Conservation (phyloP, 2,329 filamentous ascomycete genomes). For the Achaetomium macrosporum region DNA sequence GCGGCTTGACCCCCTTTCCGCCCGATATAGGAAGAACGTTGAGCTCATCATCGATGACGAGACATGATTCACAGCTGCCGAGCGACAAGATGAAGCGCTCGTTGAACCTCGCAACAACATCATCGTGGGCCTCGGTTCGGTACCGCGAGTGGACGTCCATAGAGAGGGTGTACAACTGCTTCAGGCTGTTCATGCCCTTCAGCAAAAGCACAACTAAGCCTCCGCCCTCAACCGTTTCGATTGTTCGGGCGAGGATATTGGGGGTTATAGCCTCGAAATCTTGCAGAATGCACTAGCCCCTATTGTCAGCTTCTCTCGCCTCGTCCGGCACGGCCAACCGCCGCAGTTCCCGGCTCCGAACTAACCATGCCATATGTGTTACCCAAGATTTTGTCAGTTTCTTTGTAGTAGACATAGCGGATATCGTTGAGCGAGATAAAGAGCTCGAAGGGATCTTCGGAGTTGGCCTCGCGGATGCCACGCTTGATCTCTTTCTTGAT, state of each 20-base stretch:
- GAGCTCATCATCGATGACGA: constrained; percentile 95
- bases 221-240: constrained; percentile 96
- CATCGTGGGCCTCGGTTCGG: constrained; percentile 89
- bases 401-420: constrained; percentile 98
- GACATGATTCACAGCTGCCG: constrained; percentile 87
- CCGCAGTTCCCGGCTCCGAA: background rate
- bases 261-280: constrained; percentile 97
- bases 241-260: constrained; percentile 89
- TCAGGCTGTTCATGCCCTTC: constrained; percentile 95
- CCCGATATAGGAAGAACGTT: constrained; percentile 97
- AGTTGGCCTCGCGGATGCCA: constrained; percentile 85
- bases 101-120: constrained; percentile 94
- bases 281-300: constrained; percentile 69
- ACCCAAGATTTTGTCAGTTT: constrained; percentile 96
- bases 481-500: constrained; percentile 98
- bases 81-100: constrained; percentile 94
- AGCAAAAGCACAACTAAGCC: constrained; percentile 84
- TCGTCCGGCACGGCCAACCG: background rate
- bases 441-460: constrained; percentile 92
- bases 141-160: constrained; percentile 99
- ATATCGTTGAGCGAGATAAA: constrained; percentile 96
- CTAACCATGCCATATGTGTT: constrained; percentile 86
- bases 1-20: constrained; percentile 77
- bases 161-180: constrained; percentile 91
- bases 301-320: constrained; percentile 10